Base-by-base conservation (phyloP, 129 eudicot species). In the Centrapalus pauciflorus region DNA sequence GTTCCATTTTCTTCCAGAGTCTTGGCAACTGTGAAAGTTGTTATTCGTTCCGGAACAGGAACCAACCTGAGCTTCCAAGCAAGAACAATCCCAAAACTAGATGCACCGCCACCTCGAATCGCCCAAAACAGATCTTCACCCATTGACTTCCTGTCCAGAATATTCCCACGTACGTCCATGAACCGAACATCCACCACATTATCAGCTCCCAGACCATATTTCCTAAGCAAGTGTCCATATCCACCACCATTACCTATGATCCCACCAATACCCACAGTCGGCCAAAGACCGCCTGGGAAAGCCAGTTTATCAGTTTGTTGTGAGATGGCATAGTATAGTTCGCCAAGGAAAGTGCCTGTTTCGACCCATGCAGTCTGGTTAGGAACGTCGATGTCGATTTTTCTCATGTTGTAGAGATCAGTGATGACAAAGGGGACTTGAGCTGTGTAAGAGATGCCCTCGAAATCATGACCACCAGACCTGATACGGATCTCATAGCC, bases 401-500 rank as follows among this genome's bases (percentile, higher is more conserved):
- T 1, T 23, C 35, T 40, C 68, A 62, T 38, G 13, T n/a, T 40
- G 34, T 12, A 14, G 2, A 62, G 35, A 62, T 62, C 68, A 25
- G 40, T 21, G 52, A 62, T 62, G 2, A 62, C 68, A 62, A 62
- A 62, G 0, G 68, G 68, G n/a, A 40, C 68, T 0, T 35, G 13
- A 4, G 54, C 54, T 2, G 68, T 12, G 54, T 26, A 62, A 1
- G 68, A 62, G 12, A 24, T 12, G 23, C 24, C 68, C 45, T 40
- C 68, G 4, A 13, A 62, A 54, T 62, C 68, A n/a, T 62, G 68
- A 0, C 68, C 68, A 0, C 68, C 68, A 2, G 13, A 1, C 24
- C 54, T 25, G 68, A 62, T 62, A 21, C 68, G 23, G 1, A 40
- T 63, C 67, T 62, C 51, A 21, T 61, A 61, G 4, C 52, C 52